A percentile compares a stretch with the other conserved stretches of the same genome.
These are phyloP conservation scores for Quercus engelmannii DNA, from an alignment of 306 rosid genomes.

Conservation along the genomic window DNA sequence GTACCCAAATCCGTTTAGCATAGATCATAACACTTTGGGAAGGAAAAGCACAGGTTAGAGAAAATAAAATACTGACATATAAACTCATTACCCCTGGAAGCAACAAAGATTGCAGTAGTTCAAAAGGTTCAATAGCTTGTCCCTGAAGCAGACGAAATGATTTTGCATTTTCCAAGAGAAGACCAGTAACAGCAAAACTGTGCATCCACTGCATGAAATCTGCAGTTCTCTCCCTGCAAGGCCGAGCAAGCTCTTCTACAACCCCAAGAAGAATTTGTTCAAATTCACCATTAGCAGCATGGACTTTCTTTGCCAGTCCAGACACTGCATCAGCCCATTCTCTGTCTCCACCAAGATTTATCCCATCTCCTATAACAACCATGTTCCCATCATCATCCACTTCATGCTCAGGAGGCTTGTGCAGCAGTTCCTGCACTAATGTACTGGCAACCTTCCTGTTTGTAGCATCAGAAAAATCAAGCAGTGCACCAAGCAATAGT, in stretches of 20 bases:
- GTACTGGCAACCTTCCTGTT: constrained; percentile 73
- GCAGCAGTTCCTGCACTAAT: constrained; percentile 79
- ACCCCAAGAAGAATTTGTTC: constrained; percentile 74
- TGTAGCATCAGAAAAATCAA: constrained; percentile 83
- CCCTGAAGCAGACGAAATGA: constrained; percentile 57
- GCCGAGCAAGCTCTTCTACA: constrained; percentile 68
- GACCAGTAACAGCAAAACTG: constrained; percentile 71
- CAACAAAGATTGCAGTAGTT: constrained; percentile 69
- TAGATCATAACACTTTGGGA: background rate
- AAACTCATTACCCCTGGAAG: constrained; percentile 76
- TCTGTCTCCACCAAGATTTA: constrained; percentile 89
- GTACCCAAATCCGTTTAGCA: background rate
- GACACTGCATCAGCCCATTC: constrained; percentile 89
- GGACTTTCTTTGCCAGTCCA: constrained; percentile 72
- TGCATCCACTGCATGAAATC: constrained; percentile 89
- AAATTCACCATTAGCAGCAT: constrained; percentile 78
- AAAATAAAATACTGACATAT: background rate
- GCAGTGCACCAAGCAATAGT: constrained; percentile 82
- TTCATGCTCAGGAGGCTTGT: constrained; percentile 82
- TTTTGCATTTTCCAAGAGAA: constrained; percentile 72
- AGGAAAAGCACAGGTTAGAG: background rate
- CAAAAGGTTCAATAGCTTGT: constrained; percentile 56
- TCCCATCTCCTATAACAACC: constrained; percentile 86
- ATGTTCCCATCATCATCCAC: constrained; percentile 69
- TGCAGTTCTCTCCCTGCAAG: constrained; percentile 94